phyloP scores from a whole-genome alignment of 345 rosid genomes.

The Citrus mangshanensis region DNA sequence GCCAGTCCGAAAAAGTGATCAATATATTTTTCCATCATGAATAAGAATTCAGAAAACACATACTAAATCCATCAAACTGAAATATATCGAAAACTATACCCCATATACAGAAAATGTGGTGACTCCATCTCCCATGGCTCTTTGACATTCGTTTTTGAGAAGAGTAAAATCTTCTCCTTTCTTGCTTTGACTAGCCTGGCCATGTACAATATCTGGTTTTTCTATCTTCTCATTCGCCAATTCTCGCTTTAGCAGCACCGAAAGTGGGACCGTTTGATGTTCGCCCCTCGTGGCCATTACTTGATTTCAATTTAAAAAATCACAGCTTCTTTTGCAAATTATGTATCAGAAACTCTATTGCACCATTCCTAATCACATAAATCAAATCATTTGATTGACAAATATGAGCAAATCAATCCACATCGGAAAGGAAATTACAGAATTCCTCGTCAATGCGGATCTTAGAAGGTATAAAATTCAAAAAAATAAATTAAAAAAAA shows the following conservation, averaged over 20 bases:
- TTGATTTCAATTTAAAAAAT: constrained; percentile 3
- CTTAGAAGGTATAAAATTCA: background rate
- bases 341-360: constrained; percentile 19
- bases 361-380: constrained; percentile 7
- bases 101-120: constrained; percentile 80
- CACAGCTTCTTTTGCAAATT: constrained; percentile 5
- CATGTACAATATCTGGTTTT: constrained; percentile 72
- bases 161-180: constrained; percentile 90
- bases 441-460: constrained; percentile 29
- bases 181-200: constrained; percentile 90
- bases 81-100: constrained; percentile 34
- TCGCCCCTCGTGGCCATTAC: constrained; percentile 60
- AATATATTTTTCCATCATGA: background rate
- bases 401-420: background rate
- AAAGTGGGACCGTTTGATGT: constrained; percentile 86
- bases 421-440: constrained; percentile 2
- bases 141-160: constrained; percentile 75
- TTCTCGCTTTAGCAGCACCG: constrained; percentile 85
- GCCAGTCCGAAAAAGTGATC: background rate
- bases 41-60: too few species aligned
- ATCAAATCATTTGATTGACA: background rate
- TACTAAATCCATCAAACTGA: background rate
- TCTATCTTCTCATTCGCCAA: constrained; percentile 76
- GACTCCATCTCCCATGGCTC: constrained; percentile 80
- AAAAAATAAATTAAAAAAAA: background rate